A percentile compares a stretch with the other conserved stretches of the same genome.
These are phyloP conservation scores for Plasmodium knowlesi DNA, from an alignment of 169 alveolate genomes.

Conservation along the genomic window DNA sequence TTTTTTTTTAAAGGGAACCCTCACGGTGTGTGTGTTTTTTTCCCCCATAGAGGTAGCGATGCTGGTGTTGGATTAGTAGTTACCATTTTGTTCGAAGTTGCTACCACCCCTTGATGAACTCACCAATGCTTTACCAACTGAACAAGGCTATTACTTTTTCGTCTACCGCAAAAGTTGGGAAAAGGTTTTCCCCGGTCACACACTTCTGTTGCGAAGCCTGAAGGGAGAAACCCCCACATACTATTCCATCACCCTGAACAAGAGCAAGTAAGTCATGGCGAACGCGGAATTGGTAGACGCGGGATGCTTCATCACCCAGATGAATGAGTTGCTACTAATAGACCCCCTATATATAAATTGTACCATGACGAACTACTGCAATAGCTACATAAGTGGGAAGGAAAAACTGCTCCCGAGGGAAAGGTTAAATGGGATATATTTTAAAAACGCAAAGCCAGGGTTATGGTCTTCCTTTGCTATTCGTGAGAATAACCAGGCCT, in stretches of 20 bases:
- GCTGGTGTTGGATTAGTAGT: no score
- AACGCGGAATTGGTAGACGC: slow-evolving; percentile 39
- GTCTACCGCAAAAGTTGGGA: neutral
- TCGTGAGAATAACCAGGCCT: slow-evolving; percentile 11
- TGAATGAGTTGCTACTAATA: slow-evolving; percentile 66
- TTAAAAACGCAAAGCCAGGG: slow-evolving; percentile 60
- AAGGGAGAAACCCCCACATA: neutral
- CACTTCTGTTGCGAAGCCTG: neutral
- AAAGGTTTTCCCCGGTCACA: neutral
- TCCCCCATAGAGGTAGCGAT: neutral
- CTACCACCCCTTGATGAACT: neutral
- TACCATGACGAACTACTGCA: slow-evolving; percentile 58
- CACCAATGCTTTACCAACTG: neutral
- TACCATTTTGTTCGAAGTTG: neutral
- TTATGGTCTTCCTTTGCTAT: slow-evolving; percentile 75
- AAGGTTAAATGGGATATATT: slow-evolving; percentile 54
- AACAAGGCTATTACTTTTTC: neutral
- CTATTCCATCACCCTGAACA: neutral
- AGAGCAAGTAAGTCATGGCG: neutral
- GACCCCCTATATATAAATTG: slow-evolving; percentile 69
- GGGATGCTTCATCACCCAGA: slow-evolving; percentile 73
- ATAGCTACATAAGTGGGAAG: slow-evolving; percentile 55
- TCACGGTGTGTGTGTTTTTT: neutral
- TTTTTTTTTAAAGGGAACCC: neutral
- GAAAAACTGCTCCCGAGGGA: slow-evolving; percentile 36